Percentiles rank a stretch among this genome's conserved stretches.
Evolutionary conservation across 202 grass and related monocot genomes (phyloP).

Genomic region (Zizania palustris): DNA sequence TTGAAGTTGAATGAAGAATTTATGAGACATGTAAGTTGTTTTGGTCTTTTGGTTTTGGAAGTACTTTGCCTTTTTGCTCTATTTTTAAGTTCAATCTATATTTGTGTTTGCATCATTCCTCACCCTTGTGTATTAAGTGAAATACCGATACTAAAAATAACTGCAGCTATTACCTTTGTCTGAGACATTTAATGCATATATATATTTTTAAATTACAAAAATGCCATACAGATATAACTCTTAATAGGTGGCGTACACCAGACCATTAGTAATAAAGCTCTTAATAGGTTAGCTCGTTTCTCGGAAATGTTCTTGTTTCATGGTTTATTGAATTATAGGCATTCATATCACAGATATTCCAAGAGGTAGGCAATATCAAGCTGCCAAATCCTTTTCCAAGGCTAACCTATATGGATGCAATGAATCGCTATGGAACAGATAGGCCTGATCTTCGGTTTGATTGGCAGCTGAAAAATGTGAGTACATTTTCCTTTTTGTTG

Average conservation of each 20-base stretch:
- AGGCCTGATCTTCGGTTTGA: conserved; percentile 92
- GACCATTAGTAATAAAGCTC: conserved; percentile 4
- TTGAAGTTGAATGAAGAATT: conserved; percentile 93
- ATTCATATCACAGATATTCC: conserved; percentile 72
- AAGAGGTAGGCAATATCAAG: conserved; percentile 73
- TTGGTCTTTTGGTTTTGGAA: conserved; percentile 39
- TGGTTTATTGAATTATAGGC: conserved; percentile 33
- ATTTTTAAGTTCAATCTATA: neutral
- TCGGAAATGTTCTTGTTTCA: conserved; percentile 21
- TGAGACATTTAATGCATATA: neutral
- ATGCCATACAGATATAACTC: neutral
- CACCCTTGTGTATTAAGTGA: neutral
- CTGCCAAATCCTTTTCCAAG: conserved; percentile 87
- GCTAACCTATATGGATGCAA: conserved; percentile 81
- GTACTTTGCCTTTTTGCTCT: neutral
- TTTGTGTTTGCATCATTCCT: neutral
- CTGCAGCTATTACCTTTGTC: neutral
- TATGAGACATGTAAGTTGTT: conserved; percentile 80
- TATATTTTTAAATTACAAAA: neutral
- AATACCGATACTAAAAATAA: neutral
- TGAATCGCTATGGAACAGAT: conserved; percentile 87
- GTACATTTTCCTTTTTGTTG: conserved; percentile 37
- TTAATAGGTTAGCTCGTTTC: neutral
- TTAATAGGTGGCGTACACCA: conserved; percentile 12
- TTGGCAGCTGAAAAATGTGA: conserved; percentile 93